Base-by-base conservation (phyloP, 352 stramenopile genomes). In the Detonula confervacea region DNA sequence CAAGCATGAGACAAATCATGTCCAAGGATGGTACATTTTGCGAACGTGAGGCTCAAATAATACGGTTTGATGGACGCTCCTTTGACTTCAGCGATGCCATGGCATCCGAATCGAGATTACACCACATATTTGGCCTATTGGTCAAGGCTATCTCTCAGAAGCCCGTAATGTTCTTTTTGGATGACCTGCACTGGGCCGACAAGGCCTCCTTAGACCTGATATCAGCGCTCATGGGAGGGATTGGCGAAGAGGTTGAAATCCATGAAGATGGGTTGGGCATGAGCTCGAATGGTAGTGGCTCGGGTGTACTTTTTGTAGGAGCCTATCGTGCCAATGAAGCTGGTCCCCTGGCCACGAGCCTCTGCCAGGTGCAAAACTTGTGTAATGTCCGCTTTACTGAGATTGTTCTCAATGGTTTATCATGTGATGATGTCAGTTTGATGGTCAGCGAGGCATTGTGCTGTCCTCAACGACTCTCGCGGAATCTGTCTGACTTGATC, bases 141-240 rank as follows among this genome's bases (percentile, higher is more conserved):
- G 42, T 73, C 27, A 80, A 73, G 54, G 61, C 37, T 30, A 60
- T 80, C 20, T 80, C 71, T 22, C 5, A 1, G 9, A 63, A 44
- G 2, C 61, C 60, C n/a, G 9, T 65, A 25, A 8, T 80, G 24
- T 35, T 80, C 20, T 60, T 69, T 12, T 16, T 80, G n/a, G 72
- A 80, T 46, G 72, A 80, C 52, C 44, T 80, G 6, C 72, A 80
- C 3, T 80, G 61, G 61, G 62, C 62, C 14, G 72, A 80, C 42
- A 9, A 24, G 0, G 52, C 52, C 0, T 59, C 54, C 1, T 30
- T 69, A 30, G 61, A 69, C 20, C 42, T 80, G 46, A 54, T 74
- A 8, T 16, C 3, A 29, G 29, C 64, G n/a, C 18, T 73, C 0
- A 66, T 80, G 8, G 33, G 73, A 52, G 60, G 37, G 8, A 39